These are phyloP conservation scores for Pyrus bretschneideri DNA, from an alignment of 306 rosid genomes.

Conservation along the genomic window DNA sequence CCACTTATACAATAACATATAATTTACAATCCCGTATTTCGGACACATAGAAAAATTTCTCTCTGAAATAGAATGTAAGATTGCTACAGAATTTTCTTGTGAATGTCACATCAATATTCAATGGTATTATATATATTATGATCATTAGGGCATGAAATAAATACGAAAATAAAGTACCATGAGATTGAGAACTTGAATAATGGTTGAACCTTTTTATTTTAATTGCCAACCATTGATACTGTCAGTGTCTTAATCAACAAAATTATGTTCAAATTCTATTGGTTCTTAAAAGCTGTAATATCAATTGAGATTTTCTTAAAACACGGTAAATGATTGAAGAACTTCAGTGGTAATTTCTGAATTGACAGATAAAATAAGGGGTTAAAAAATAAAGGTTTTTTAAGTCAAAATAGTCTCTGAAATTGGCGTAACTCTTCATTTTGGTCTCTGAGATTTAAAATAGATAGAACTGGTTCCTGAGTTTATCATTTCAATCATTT, in stretches of 20 bases:
- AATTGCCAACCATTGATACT: background rate
- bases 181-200: background rate
- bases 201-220: background rate
- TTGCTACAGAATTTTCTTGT: background rate
- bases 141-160: background rate
- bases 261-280: background rate
- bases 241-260: background rate
- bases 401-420: no score
- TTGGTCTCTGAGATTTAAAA: no score
- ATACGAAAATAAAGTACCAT: background rate
- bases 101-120: background rate
- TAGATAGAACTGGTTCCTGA: no score
- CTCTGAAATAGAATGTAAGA: background rate
- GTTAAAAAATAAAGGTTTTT: background rate
- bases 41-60: no score
- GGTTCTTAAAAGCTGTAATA: background rate
- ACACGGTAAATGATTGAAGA: background rate
- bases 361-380: background rate
- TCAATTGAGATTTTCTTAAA: background rate
- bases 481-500: no score
- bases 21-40: rapidly evolving
- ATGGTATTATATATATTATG: background rate
- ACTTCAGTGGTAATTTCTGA: background rate
- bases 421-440: no score
- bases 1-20: no score